A percentile compares a stretch with the other conserved stretches of the same genome.
Evolutionary conservation across 805 yeast genomes (phyloP).

Genomic region (Wickerhamomyces bovis): DNA sequence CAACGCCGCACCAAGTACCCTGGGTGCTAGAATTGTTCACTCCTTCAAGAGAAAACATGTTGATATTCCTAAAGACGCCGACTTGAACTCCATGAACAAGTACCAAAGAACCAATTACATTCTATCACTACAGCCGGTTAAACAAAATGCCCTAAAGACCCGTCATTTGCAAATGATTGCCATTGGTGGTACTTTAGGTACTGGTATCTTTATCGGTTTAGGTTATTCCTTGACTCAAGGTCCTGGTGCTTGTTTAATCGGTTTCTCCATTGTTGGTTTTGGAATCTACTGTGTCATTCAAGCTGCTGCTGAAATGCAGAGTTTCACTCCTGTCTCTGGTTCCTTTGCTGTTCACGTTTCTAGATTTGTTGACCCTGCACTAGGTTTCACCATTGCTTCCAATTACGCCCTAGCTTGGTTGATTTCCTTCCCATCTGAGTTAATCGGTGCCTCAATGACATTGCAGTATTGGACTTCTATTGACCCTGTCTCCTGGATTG

Average conservation of each 20-base stretch:
- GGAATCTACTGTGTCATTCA: conserved; percentile 58
- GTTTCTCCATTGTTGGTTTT: conserved; percentile 47
- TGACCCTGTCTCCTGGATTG: conserved; percentile 55
- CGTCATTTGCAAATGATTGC: conserved; percentile 65
- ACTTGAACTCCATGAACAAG: conserved; percentile 16
- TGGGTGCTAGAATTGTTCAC: conserved; percentile 5
- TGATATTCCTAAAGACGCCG: conserved; percentile 13
- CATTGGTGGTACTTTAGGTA: conserved; percentile 68
- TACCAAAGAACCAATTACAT: conserved; percentile 22
- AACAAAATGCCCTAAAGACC: conserved; percentile 35
- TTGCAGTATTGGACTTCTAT: conserved; percentile 46
- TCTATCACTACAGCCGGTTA: conserved; percentile 31
- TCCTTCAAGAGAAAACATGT: conserved; percentile 21
- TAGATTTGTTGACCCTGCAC: conserved; percentile 49
- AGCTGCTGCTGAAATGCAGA: conserved; percentile 50
- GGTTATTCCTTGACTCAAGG: conserved; percentile 52
- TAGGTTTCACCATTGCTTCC: conserved; percentile 49
- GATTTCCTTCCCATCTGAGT: conserved; percentile 50
- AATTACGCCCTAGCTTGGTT: conserved; percentile 53
- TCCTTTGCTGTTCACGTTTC: conserved; percentile 45
- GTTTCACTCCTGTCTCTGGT: conserved; percentile 47
- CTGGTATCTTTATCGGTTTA: conserved; percentile 63
- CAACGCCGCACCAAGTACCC: background rate
- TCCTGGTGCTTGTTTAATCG: conserved; percentile 63
- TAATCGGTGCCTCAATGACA: conserved; percentile 55